Conservation (phyloP, 768 basidiomycete genomes). For the Boletus pseudopeckii region DNA sequence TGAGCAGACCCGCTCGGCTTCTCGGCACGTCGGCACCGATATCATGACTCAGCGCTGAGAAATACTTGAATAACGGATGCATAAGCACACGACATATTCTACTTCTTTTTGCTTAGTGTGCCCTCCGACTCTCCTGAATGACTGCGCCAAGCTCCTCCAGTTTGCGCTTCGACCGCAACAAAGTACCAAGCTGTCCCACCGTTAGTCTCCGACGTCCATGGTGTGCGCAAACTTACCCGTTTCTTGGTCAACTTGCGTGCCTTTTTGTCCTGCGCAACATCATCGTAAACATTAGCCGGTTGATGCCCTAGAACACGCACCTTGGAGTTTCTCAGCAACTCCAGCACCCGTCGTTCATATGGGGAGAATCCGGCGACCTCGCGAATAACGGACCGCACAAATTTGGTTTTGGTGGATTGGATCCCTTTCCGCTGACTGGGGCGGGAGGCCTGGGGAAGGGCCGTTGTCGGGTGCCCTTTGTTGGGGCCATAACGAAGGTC, state of each 20-base stretch:
- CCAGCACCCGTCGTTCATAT: constrained; percentile 97
- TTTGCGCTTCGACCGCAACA: constrained; percentile 98
- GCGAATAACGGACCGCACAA: constrained; percentile 89
- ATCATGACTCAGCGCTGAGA: constrained; percentile 12
- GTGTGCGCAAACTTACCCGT: constrained; percentile 62
- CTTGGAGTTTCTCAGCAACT: constrained; percentile 97
- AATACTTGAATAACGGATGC: too few relatives aligned
- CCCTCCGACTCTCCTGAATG: constrained; percentile 91
- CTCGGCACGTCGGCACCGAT: constrained; percentile 14
- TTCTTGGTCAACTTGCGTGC: constrained; percentile 99
- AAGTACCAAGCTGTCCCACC: constrained; percentile 78
- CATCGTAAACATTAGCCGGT: background rate
- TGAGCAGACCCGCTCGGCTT: constrained; percentile 9
- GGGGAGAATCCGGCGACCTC: constrained; percentile 98
- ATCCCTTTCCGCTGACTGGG: constrained; percentile 93
- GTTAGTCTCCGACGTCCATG: background rate
- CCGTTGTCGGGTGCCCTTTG: constrained; percentile 85
- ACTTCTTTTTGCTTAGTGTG: constrained; percentile 46
- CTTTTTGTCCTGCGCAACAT: constrained; percentile 82
- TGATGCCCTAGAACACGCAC: constrained; percentile 38
- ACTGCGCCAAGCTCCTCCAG: constrained; percentile 90
- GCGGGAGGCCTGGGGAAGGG: constrained; percentile 68
- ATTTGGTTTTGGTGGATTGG: constrained; percentile 85
- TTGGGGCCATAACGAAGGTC: constrained; percentile 84
- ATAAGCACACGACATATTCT: too few relatives aligned